Conservation (phyloP, 176 grass and related monocot species). For the Olyra latifolia region DNA sequence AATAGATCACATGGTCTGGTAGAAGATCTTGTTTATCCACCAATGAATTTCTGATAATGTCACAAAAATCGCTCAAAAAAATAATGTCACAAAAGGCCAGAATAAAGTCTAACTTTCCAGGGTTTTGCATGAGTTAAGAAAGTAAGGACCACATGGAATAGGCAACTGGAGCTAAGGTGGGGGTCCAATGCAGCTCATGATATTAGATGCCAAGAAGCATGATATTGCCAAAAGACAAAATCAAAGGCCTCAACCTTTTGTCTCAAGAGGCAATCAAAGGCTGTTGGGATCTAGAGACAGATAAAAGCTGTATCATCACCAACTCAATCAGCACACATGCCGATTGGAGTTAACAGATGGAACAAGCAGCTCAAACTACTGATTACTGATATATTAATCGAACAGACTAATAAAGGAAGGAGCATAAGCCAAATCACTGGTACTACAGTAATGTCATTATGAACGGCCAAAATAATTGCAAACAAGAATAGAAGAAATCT, state of each 20-base stretch:
- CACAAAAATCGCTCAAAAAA: neutral
- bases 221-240: constrained; percentile 35
- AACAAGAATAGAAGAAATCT: neutral
- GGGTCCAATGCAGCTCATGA: constrained; percentile 1
- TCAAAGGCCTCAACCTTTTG: constrained; percentile 41
- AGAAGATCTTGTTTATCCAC: constrained; percentile 15
- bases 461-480: neutral
- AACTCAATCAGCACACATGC: constrained; percentile 43
- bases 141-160: constrained; percentile 34
- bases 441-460: constrained; percentile 21
- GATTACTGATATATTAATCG: constrained; percentile 27
- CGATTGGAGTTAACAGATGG: constrained; percentile 8
- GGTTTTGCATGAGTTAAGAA: constrained; percentile 14
- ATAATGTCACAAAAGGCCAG: constrained; percentile 16
- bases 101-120: neutral
- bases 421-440: constrained; percentile 1
- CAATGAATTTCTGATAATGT: constrained; percentile 17
- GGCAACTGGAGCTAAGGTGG: constrained; percentile 15
- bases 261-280: constrained; percentile 32
- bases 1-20: constrained; percentile 18
- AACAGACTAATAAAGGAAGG: constrained; percentile 11
- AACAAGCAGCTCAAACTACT: constrained; percentile 33
- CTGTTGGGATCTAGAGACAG: constrained; percentile 32
- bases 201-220: constrained; percentile 29
- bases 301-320: constrained; percentile 29